These are phyloP conservation scores for Aureobasidium zeae DNA, from an alignment of 2,329 filamentous ascomycete genomes.

Conservation along the genomic window DNA sequence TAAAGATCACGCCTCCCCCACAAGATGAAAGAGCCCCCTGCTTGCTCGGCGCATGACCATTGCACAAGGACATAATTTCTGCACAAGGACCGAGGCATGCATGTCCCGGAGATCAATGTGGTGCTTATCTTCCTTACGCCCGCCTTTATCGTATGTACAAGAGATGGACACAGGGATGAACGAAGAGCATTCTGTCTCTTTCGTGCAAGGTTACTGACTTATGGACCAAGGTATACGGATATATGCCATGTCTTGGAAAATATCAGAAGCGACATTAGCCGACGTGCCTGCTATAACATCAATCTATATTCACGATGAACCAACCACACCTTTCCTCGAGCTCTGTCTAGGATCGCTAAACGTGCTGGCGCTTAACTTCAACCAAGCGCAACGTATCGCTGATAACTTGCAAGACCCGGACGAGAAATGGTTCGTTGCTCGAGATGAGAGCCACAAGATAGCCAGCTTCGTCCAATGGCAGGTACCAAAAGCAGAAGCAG, in stretches of 20 bases:
- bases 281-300: constrained; percentile 11
- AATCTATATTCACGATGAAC: constrained; percentile 4
- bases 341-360: constrained; percentile 10
- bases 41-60: too few species aligned
- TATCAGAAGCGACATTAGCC: constrained; percentile 9
- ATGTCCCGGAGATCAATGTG: neutral
- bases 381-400: neutral
- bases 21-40: too few species aligned
- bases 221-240: too few species aligned
- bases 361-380: constrained; percentile 7
- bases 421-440: constrained; percentile 9
- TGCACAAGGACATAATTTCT: too few species aligned
- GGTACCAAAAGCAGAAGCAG: constrained; percentile 10
- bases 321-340: constrained; percentile 9
- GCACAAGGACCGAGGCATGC: constrained; percentile 5
- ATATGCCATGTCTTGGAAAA: constrained; percentile 11
- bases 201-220: neutral
- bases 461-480: constrained; percentile 9
- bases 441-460: constrained; percentile 11
- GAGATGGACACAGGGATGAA: too few species aligned
- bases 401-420: constrained; percentile 1
- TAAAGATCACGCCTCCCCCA: too few species aligned
- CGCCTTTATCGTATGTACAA: constrained; percentile 8
- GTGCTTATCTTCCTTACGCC: constrained; percentile 9
- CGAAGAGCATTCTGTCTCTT: neutral